These are phyloP conservation scores for Catharanthus roseus DNA, from an alignment of 257 asterid species.

Conservation along the genomic window DNA sequence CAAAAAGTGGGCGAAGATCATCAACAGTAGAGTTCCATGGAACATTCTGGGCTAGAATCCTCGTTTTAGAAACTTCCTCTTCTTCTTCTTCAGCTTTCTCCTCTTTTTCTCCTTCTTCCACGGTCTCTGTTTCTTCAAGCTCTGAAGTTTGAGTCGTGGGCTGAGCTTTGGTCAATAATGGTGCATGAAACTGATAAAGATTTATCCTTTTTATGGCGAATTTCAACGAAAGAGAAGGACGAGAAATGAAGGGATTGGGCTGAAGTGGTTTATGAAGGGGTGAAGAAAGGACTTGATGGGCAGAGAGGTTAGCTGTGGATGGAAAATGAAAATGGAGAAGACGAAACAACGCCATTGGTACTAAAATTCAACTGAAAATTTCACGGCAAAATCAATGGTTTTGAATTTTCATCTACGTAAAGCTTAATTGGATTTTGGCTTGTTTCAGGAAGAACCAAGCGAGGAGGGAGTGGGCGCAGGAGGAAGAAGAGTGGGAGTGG, in stretches of 20 bases:
- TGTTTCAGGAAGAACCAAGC: background rate
- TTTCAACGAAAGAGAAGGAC: slow-evolving; percentile 21
- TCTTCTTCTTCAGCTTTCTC: slow-evolving; percentile 21
- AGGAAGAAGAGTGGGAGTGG: too few species aligned
- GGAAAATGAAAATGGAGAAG: slow-evolving; percentile 20
- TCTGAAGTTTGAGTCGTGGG: slow-evolving; percentile 19
- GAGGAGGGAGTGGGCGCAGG: background rate
- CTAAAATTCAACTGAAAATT: background rate
- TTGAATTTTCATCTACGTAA: background rate
- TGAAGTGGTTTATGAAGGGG: slow-evolving; percentile 11
- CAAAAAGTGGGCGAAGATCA: slow-evolving; percentile 68
- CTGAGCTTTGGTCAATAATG: slow-evolving; percentile 27
- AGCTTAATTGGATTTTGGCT: background rate
- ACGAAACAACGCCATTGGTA: slow-evolving; percentile 30
- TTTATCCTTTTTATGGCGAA: slow-evolving; percentile 25
- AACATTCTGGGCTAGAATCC: slow-evolving; percentile 70
- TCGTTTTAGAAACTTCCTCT: slow-evolving; percentile 38
- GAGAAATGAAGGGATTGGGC: background rate
- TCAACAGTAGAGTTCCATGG: slow-evolving; percentile 70
- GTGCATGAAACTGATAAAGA: slow-evolving; percentile 26
- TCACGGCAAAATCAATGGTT: background rate
- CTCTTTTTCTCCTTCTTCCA: slow-evolving; percentile 12
- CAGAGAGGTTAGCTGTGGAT: background rate
- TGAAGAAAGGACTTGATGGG: slow-evolving; percentile 19
- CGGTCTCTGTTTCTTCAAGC: slow-evolving; percentile 8